Evolutionary conservation across 345 rosid genomes (phyloP).

Genomic region (Moricandia arvensis): DNA sequence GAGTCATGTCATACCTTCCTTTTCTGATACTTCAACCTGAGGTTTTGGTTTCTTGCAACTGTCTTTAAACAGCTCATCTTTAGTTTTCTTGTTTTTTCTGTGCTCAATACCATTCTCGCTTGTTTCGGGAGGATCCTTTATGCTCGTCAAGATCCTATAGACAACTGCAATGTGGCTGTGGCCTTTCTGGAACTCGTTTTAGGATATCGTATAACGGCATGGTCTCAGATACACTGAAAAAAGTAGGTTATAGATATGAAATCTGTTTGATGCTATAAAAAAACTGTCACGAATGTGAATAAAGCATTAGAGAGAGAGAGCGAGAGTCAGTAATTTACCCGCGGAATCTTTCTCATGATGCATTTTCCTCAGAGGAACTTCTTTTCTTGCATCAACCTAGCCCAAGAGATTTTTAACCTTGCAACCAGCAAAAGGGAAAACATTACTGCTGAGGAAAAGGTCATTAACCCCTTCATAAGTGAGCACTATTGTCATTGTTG

Average conservation of each 20-base stretch:
- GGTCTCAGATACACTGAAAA: slow-evolving; percentile 69
- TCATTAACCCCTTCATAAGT: not conserved
- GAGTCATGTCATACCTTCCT: slow-evolving; percentile 48
- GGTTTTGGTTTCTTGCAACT: slow-evolving; percentile 56
- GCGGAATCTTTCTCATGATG: slow-evolving; percentile 84
- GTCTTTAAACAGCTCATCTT: slow-evolving; percentile 46
- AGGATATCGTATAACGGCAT: slow-evolving; percentile 91
- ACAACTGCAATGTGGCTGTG: slow-evolving; percentile 97
- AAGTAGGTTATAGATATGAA: not conserved
- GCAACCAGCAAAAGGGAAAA: slow-evolving; percentile 15
- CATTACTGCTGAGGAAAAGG: not conserved
- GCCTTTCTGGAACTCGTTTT: slow-evolving; percentile 93
- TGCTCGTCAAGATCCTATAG: slow-evolving; percentile 56
- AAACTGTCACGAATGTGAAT: not conserved
- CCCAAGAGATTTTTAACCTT: slow-evolving; percentile 89
- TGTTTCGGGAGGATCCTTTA: slow-evolving; percentile 39
- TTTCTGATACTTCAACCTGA: slow-evolving; percentile 37
- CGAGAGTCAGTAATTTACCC: slow-evolving; percentile 43
- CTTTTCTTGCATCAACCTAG: slow-evolving; percentile 67
- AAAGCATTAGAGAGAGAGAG: not conserved
- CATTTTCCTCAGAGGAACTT: slow-evolving; percentile 82
- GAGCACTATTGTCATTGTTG: not conserved
- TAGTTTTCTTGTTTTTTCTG: slow-evolving; percentile 32
- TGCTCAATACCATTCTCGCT: slow-evolving; percentile 39
- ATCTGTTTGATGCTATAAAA: not conserved